Evolutionary conservation across 2,329 filamentous ascomycete genomes (phyloP).

Genomic region (Cordyceps sp.): DNA sequence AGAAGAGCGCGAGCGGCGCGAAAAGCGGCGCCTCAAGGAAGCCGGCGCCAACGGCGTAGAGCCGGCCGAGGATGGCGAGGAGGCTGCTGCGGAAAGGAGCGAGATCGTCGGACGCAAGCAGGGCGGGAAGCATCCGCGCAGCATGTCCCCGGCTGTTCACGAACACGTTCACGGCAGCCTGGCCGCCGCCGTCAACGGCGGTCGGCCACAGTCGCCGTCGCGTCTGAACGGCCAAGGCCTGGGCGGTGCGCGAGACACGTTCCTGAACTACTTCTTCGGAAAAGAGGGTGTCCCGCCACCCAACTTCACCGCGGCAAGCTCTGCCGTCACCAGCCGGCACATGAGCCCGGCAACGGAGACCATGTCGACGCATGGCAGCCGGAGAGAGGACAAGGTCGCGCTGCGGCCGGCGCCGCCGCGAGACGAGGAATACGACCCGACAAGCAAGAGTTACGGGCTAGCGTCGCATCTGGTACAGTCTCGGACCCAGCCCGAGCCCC

Average conservation of each 20-base stretch:
- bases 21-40: constrained; percentile 70
- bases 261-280: constrained; percentile 97
- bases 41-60: constrained; percentile 64
- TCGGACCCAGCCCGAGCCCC: too few species aligned
- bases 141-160: constrained; percentile 66
- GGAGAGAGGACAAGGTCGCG: constrained; percentile 46
- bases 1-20: constrained; percentile 74
- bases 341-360: constrained; percentile 66
- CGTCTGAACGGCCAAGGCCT: constrained; percentile 41
- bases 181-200: constrained; percentile 50
- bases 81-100: constrained; percentile 27
- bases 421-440: constrained; percentile 26
- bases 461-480: constrained; percentile 42
- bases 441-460: constrained; percentile 19
- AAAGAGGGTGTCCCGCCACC: constrained; percentile 55
- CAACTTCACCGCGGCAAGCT: constrained; percentile 19
- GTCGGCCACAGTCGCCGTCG: constrained; percentile 21
- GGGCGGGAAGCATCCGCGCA: constrained; percentile 37
- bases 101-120: constrained; percentile 29
- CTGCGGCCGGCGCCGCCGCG: constrained; percentile 28
- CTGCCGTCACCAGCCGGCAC: constrained; percentile 34
- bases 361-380: constrained; percentile 68
- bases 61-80: constrained; percentile 48
- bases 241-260: constrained; percentile 66
- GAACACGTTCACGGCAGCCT: constrained; percentile 48